These are phyloP conservation scores for Mollisiaceae sp. DNA, from an alignment of 2,329 filamentous ascomycete species.

Conservation along the genomic window DNA sequence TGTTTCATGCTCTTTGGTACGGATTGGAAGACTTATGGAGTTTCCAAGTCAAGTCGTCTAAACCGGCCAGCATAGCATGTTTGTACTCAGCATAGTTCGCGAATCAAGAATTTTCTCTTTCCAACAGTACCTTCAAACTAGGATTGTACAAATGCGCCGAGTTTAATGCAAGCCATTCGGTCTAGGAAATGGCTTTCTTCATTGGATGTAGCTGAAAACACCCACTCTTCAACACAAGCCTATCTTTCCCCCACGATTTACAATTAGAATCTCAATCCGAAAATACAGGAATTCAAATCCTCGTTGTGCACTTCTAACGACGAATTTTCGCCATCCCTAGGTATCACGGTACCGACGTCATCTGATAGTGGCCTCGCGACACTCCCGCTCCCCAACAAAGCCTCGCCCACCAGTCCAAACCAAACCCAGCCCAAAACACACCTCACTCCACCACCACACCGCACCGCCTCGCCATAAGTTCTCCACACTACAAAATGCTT, in stretches of 20 bases:
- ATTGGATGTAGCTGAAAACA: constrained; percentile 1
- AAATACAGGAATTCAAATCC: background rate
- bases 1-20: constrained; percentile 36
- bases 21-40: constrained; percentile 31
- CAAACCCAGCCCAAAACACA: constrained; percentile 1
- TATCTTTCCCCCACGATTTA: background rate
- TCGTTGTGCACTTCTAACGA: background rate
- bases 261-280: background rate
- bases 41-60: constrained; percentile 24
- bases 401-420: background rate
- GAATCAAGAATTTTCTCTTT: constrained; percentile 37
- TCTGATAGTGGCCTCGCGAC: constrained; percentile 20
- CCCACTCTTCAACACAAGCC: background rate
- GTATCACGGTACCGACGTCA: constrained; percentile 27
- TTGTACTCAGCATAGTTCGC: constrained; percentile 42
- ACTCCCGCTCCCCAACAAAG: constrained; percentile 16
- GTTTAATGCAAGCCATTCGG: background rate
- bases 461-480: background rate
- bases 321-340: constrained; percentile 4
- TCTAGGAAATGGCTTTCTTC: background rate
- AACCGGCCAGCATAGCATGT: constrained; percentile 33
- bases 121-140: background rate
- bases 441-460: constrained; percentile 14
- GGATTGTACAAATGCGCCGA: background rate
- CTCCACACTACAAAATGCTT: background rate